Evolutionary conservation across 73 alveolate species (phyloP).

Genomic region (Durusdinium trenchii): DNA sequence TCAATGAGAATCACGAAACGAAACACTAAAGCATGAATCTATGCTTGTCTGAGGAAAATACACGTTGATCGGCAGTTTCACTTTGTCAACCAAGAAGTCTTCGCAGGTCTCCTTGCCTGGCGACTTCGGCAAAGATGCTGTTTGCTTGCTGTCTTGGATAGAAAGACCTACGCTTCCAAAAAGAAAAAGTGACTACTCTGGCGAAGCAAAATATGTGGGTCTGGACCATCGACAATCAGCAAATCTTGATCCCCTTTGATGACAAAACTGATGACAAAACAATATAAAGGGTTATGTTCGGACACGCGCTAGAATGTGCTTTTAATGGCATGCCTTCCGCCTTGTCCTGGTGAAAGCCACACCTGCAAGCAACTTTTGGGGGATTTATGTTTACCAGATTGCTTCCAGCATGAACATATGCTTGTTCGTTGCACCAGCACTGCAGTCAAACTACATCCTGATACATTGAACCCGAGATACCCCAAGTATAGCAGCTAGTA

Average conservation of each 20-base stretch:
- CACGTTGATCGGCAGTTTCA: conserved; percentile 88
- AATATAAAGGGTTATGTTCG: not conserved
- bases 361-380: too few relatives aligned
- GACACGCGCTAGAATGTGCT: not conserved
- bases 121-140: not conserved
- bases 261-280: too few relatives aligned
- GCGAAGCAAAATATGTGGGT: too few relatives aligned
- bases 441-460: not conserved
- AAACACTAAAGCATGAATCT: not conserved
- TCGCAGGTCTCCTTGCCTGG: conserved; percentile 72
- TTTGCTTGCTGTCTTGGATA: too few relatives aligned
- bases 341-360: conserved; percentile 85
- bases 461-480: not conserved
- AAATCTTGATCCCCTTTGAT: too few relatives aligned
- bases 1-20: not conserved
- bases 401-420: not conserved
- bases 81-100: conserved; percentile 70
- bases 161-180: too few relatives aligned
- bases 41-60: not conserved
- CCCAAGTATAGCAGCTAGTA: too few relatives aligned
- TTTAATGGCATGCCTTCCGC: conserved; percentile 50
- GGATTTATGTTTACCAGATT: too few relatives aligned
- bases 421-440: not conserved
- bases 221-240: too few relatives aligned
- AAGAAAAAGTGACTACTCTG: too few relatives aligned